Evolutionary conservation across 805 yeast species (phyloP).

Genomic region (Myxozyma kluyveri): DNA sequence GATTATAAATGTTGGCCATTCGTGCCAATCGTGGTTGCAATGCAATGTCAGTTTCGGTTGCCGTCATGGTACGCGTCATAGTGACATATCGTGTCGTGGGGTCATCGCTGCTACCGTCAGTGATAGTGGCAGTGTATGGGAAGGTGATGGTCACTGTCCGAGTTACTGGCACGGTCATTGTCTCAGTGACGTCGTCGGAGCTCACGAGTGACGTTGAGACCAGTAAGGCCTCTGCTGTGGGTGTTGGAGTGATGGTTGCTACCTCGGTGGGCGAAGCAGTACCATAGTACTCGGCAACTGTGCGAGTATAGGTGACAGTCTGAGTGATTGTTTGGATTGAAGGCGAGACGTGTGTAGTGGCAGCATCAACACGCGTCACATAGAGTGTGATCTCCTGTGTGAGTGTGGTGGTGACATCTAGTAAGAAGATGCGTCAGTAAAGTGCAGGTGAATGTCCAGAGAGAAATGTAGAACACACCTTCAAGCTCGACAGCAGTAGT

Average conservation of each 20-base stretch:
- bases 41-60: background rate
- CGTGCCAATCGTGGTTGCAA: conserved; percentile 4
- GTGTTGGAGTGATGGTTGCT: conserved; percentile 1
- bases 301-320: conserved; percentile 5
- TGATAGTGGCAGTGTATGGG: conserved; percentile 7
- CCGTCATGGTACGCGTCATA: conserved; percentile 7
- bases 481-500: background rate
- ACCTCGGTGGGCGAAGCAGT: conserved; percentile 7
- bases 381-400: conserved; percentile 7
- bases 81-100: conserved; percentile 5
- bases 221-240: background rate
- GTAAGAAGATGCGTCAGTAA: no score
- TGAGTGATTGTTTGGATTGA: conserved; percentile 2
- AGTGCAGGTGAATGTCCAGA: no score
- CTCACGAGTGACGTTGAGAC: background rate
- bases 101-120: conserved; percentile 1
- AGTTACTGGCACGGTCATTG: conserved; percentile 5
- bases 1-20: background rate
- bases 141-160: conserved; percentile 8
- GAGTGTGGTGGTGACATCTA: conserved; percentile 8
- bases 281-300: conserved; percentile 6
- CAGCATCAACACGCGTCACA: conserved; percentile 5
- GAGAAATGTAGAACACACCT: background rate
- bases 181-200: background rate
- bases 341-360: conserved; percentile 3